Percentiles rank a stretch among this genome's conserved stretches.
These are phyloP conservation scores for Candida krabiensis DNA, from an alignment of 805 yeast species.

Conservation along the genomic window DNA sequence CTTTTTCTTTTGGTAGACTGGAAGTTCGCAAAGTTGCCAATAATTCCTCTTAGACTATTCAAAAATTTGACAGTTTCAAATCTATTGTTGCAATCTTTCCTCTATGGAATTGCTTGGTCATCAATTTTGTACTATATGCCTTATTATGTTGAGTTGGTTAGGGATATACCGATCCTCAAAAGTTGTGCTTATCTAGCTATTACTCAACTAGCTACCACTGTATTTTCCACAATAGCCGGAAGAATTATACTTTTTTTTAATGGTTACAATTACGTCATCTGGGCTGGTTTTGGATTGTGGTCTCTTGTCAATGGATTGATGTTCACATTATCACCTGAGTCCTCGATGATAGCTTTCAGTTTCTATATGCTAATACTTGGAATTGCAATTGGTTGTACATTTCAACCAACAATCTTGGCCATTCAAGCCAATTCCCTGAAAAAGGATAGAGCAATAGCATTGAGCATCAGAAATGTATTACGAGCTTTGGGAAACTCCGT, in stretches of 20 bases:
- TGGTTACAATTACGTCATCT: background rate
- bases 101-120: background rate
- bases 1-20: too few relatives aligned
- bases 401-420: background rate
- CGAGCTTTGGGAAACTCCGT: conserved; percentile 1
- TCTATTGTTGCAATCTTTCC: background rate
- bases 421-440: background rate
- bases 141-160: background rate
- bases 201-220: background rate
- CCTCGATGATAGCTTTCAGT: background rate
- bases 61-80: background rate
- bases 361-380: conserved; percentile 1
- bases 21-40: too few relatives aligned
- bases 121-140: background rate
- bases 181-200: conserved; percentile 1
- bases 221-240: background rate
- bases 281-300: conserved; percentile 1
- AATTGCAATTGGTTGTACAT: background rate
- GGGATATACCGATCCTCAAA: background rate
- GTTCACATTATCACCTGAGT: background rate
- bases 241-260: background rate
- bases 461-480: background rate
- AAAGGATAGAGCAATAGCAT: background rate
- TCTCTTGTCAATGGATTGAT: background rate
- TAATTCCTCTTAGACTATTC: background rate